These are phyloP conservation scores for Thamnidium elegans DNA, from an alignment of 192 early-diverging fungal species.

Conservation along the genomic window DNA sequence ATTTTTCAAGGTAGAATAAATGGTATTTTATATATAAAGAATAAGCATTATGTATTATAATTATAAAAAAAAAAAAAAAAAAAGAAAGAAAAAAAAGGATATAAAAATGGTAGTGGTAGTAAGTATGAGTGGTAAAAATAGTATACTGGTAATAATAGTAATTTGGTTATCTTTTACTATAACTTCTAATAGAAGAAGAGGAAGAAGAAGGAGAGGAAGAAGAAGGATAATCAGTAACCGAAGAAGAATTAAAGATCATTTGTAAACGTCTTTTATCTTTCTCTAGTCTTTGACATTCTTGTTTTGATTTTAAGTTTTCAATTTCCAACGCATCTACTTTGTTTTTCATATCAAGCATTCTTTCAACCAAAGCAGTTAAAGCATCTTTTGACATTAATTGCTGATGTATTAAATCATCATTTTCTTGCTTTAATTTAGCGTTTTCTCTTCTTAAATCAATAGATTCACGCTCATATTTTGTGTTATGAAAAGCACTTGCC, in stretches of 20 bases:
- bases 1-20: too few relatives aligned
- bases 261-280: constrained; percentile 8
- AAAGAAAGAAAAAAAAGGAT: too few relatives aligned
- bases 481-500: not conserved
- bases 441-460: constrained; percentile 23
- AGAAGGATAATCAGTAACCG: too few relatives aligned
- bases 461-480: constrained; percentile 28
- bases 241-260: constrained; percentile 8
- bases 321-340: constrained; percentile 5
- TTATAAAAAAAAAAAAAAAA: too few relatives aligned
- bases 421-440: constrained; percentile 19
- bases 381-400: constrained; percentile 26
- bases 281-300: constrained; percentile 4
- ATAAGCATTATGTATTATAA: too few relatives aligned
- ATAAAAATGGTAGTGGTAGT: too few relatives aligned
- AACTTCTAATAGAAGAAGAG: too few relatives aligned
- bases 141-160: too few relatives aligned
- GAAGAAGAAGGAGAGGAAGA: too few relatives aligned
- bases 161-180: too few relatives aligned
- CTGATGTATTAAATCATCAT: constrained; percentile 18
- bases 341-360: constrained; percentile 21
- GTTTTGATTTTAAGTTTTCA: not conserved
- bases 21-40: too few relatives aligned
- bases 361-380: constrained; percentile 25
- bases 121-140: too few relatives aligned